These are phyloP conservation scores for Tritrichomonas musculus DNA, from an alignment of 208 protist genomes.

Conservation along the genomic window DNA sequence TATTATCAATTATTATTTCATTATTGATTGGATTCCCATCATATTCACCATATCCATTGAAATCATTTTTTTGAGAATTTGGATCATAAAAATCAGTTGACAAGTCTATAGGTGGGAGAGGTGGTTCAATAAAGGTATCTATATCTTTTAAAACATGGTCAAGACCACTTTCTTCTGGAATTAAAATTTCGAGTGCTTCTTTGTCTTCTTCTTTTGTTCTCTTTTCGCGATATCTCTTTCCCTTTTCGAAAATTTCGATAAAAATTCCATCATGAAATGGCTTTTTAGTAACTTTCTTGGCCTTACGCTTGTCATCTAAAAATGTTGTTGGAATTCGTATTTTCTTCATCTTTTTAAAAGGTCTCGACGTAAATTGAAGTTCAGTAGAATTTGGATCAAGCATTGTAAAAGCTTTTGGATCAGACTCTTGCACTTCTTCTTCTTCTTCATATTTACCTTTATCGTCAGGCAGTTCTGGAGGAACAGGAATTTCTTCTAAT, in stretches of 20 bases:
- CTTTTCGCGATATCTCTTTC: no score
- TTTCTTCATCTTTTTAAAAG: not conserved
- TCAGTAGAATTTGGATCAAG: not conserved
- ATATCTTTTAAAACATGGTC: not conserved
- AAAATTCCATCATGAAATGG: not conserved
- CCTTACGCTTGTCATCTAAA: no score
- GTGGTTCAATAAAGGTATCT: not conserved
- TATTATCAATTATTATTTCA: no score
- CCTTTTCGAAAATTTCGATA: not conserved
- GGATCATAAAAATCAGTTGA: no score
- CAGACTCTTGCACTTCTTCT: not conserved
- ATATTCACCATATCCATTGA: no score
- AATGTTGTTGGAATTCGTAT: not conserved
- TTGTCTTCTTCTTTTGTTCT: not conserved
- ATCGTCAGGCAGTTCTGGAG: no score
- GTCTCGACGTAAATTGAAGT: not conserved
- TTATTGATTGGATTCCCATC: no score
- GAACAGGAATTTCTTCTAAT: no score
- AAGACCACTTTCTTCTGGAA: not conserved
- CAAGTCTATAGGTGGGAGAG: no score
- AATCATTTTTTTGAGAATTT: no score
- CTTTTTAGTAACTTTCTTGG: not conserved
- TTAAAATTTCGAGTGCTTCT: not conserved
- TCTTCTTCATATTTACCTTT: not conserved
- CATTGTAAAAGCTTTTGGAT: not conserved